phyloP scores from a whole-genome alignment of 176 grass and related monocot species.

The Luzula sylvatica region DNA sequence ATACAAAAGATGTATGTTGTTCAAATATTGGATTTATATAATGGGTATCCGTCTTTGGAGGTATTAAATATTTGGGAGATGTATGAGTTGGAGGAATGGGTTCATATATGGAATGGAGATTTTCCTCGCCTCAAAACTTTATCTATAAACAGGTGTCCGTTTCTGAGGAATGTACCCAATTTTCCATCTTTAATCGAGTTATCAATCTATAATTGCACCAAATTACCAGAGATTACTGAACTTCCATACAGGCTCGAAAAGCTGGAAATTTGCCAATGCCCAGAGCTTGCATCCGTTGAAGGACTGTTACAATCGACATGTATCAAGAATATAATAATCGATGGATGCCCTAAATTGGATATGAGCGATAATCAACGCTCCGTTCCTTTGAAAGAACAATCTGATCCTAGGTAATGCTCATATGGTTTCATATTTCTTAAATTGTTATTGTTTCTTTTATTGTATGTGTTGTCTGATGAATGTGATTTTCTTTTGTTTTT shows the following conservation, averaged over 20 bases:
- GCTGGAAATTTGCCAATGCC: conserved; percentile 27
- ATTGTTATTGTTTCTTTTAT: too few species aligned
- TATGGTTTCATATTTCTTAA: not conserved
- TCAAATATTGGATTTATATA: conserved; percentile 10
- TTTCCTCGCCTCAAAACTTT: conserved; percentile 19
- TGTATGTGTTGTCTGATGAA: too few species aligned
- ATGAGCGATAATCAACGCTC: too few species aligned
- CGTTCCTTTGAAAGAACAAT: not conserved
- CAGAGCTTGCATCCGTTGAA: conserved; percentile 10
- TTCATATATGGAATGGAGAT: conserved; percentile 1
- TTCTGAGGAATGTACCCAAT: conserved; percentile 13
- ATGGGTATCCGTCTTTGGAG: conserved; percentile 13
- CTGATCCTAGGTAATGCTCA: not conserved
- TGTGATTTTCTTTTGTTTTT: too few species aligned
- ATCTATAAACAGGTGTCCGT: conserved; percentile 16
- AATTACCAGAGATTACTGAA: conserved; percentile 12
- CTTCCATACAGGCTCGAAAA: conserved; percentile 13
- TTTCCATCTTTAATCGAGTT: conserved; percentile 15
- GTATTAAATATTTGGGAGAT: conserved; percentile 26
- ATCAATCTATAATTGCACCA: conserved; percentile 11
- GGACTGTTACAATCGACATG: not conserved
- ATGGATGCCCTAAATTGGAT: too few species aligned
- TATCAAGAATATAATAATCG: too few species aligned
- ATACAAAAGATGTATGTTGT: conserved; percentile 16
- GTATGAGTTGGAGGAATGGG: conserved; percentile 27